Percentiles rank a stretch among this genome's conserved stretches.
Evolutionary conservation across 495 filamentous ascomycete species (phyloP).

Genomic region (Astrothelium macrocarpum): DNA sequence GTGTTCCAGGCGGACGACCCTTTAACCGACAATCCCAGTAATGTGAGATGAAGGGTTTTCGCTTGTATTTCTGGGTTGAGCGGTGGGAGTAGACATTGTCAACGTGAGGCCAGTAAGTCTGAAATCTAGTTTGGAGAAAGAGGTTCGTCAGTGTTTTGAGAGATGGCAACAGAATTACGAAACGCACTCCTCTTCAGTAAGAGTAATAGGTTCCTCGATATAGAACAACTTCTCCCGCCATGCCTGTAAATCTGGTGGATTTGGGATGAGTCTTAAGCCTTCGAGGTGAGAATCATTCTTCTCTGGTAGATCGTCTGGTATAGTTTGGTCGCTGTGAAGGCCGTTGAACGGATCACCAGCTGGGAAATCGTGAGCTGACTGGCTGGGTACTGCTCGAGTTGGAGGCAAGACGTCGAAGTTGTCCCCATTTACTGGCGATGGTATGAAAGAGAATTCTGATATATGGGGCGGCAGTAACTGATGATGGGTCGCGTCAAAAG

Average conservation of each 20-base stretch:
- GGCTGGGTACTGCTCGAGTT: not conserved
- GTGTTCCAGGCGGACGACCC: constrained; percentile 71
- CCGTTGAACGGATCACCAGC: not conserved
- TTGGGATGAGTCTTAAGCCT: constrained; percentile 48
- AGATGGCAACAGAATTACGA: constrained; percentile 2
- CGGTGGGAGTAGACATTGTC: constrained; percentile 91
- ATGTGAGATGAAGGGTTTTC: constrained; percentile 71
- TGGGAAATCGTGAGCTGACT: not conserved
- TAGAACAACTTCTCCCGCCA: constrained; percentile 74
- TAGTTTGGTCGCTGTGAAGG: not conserved
- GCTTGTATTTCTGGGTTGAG: constrained; percentile 78
- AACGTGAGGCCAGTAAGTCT: constrained; percentile 81
- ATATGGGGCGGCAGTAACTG: not conserved
- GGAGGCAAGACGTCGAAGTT: not conserved
- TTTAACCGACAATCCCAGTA: constrained; percentile 91
- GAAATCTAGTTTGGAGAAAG: constrained; percentile 46
- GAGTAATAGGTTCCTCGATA: constrained; percentile 60
- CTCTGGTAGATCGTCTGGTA: constrained; percentile 20
- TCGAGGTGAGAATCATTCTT: constrained; percentile 42
- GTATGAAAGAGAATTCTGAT: not conserved
- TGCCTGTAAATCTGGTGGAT: constrained; percentile 58
- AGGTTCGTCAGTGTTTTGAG: not conserved
- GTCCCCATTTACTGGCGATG: not conserved
- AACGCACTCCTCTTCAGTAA: constrained; percentile 72
- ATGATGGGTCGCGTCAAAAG: not conserved